phyloP scores from a whole-genome alignment of 257 asterid genomes.

The Linaria vulgaris region DNA sequence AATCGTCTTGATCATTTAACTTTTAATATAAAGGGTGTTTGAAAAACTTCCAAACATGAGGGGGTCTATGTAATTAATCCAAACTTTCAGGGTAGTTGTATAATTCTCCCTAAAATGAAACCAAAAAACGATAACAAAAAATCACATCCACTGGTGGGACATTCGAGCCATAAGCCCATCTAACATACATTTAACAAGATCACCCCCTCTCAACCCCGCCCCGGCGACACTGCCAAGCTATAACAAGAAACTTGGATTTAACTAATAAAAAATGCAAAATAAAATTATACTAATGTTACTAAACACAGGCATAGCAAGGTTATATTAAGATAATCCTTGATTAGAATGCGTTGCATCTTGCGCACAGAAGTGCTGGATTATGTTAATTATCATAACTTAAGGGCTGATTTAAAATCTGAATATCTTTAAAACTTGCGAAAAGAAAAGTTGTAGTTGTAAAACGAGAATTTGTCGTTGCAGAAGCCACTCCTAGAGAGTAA shows the following conservation, averaged over 20 bases:
- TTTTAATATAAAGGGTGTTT: no score
- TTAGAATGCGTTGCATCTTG: constrained; percentile 10
- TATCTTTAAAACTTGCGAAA: constrained; percentile 11
- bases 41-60: no score
- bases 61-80: no score
- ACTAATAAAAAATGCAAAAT: constrained; percentile 8
- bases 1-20: no score
- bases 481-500: constrained; percentile 39
- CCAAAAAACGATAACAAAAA: background rate
- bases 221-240: no score
- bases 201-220: background rate
- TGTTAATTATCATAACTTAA: constrained; percentile 24
- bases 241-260: background rate
- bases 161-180: background rate
- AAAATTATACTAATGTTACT: constrained; percentile 6
- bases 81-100: no score
- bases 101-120: no score
- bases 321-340: constrained; percentile 2
- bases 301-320: constrained; percentile 10
- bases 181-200: background rate
- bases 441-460: constrained; percentile 25
- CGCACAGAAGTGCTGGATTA: constrained; percentile 14
- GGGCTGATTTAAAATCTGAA: constrained; percentile 9
- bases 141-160: background rate
- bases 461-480: constrained; percentile 19